These are phyloP conservation scores for Solanum verrucosum DNA, from an alignment of 257 asterid genomes.

Conservation along the genomic window DNA sequence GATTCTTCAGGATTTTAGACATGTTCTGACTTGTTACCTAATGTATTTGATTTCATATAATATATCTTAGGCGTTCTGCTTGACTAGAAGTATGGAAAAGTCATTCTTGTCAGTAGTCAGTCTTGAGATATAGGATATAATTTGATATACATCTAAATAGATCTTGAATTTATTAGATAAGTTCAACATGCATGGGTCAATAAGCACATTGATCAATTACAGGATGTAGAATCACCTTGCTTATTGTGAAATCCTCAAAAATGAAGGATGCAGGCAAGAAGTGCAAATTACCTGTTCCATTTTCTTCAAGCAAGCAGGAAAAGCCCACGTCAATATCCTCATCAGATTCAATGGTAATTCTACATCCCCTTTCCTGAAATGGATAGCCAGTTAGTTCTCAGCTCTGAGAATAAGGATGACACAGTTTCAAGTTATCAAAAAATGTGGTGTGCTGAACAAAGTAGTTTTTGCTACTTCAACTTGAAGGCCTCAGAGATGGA, in stretches of 20 bases:
- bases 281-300: slow-evolving; percentile 39
- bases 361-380: slow-evolving; percentile 28
- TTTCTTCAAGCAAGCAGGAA: slow-evolving; percentile 57
- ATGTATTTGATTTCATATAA: not conserved
- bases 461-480: not conserved
- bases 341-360: slow-evolving; percentile 45
- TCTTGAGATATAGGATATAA: not conserved
- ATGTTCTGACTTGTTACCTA: not conserved
- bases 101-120: not conserved
- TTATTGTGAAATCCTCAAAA: not conserved
- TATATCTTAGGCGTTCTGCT: not conserved
- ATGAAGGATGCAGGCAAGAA: not conserved
- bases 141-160: not conserved
- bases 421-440: not conserved
- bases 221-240: not conserved
- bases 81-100: not conserved
- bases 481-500: not conserved
- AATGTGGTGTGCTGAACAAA: not conserved
- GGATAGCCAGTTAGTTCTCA: slow-evolving; percentile 7
- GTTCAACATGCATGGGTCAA: not conserved
- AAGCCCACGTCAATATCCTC: slow-evolving; percentile 62
- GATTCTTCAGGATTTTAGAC: not conserved
- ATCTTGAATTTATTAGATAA: not conserved
- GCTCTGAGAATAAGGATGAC: slow-evolving; percentile 1
- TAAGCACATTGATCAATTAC: not conserved